phyloP scores from a whole-genome alignment of 257 asterid species.

The Solanum chmielewskii region DNA sequence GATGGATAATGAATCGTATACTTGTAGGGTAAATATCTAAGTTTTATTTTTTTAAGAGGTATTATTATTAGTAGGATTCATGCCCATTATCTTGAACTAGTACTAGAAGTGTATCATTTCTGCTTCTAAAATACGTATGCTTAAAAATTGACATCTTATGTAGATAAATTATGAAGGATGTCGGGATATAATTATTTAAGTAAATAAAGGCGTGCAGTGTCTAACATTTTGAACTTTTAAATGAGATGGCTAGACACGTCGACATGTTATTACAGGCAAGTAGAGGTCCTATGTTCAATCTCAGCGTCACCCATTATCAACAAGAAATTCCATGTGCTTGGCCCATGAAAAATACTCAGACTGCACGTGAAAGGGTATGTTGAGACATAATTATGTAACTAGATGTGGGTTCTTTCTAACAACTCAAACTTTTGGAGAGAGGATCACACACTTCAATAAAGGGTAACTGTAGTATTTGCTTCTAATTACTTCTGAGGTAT shows the following conservation, averaged over 20 bases:
- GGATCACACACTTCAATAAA: neutral
- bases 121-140: neutral
- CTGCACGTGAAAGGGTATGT: neutral
- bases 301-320: neutral
- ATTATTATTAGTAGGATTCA: neutral
- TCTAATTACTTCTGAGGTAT: neutral
- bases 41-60: neutral
- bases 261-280: neutral
- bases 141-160: neutral
- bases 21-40: neutral
- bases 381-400: neutral
- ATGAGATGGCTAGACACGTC: neutral
- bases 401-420: neutral
- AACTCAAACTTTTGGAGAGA: neutral
- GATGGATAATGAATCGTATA: neutral
- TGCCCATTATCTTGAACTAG: neutral
- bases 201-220: neutral
- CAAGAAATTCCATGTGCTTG: neutral
- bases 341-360: neutral
- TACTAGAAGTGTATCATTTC: neutral
- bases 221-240: neutral
- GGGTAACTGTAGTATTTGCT: neutral
- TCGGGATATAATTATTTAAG: neutral
- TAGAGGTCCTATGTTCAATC: neutral
- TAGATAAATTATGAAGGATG: neutral